Evolutionary conservation across 306 rosid genomes (phyloP).

Genomic region (Quercus alba): DNA sequence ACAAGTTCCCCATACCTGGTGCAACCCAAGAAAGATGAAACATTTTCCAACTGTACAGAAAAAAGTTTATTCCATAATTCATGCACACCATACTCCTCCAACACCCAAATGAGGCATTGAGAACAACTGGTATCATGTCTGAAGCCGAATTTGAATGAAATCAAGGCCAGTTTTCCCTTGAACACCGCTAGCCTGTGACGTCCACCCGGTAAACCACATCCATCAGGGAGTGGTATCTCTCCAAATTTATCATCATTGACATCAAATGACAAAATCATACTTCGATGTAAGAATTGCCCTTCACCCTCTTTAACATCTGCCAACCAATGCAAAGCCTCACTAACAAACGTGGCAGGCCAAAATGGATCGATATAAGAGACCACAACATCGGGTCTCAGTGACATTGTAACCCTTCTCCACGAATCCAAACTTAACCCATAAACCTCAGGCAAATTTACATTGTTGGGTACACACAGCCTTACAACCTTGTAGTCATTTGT

Average conservation of each 20-base stretch:
- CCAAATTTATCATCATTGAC: background rate
- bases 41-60: background rate
- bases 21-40: background rate
- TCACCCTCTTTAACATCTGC: too few relatives aligned
- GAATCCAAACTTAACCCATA: background rate
- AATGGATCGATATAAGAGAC: background rate
- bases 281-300: too few relatives aligned
- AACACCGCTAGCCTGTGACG: background rate
- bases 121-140: background rate
- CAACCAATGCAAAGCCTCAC: background rate
- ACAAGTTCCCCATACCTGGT: background rate
- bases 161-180: background rate
- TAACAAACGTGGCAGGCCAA: background rate
- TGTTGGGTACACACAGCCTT: background rate
- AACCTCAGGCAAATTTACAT: background rate
- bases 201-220: background rate
- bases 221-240: background rate
- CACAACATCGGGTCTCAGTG: background rate
- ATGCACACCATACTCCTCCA: background rate
- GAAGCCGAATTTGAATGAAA: background rate
- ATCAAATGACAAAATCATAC: background rate
- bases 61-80: background rate
- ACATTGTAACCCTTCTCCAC: too few relatives aligned
- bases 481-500: background rate
- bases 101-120: background rate